Evolutionary conservation across 805 yeast genomes (phyloP), one percentile per base, ranked within the genome.

Genomic region (Sugiyamaella chiloensis): DNA sequence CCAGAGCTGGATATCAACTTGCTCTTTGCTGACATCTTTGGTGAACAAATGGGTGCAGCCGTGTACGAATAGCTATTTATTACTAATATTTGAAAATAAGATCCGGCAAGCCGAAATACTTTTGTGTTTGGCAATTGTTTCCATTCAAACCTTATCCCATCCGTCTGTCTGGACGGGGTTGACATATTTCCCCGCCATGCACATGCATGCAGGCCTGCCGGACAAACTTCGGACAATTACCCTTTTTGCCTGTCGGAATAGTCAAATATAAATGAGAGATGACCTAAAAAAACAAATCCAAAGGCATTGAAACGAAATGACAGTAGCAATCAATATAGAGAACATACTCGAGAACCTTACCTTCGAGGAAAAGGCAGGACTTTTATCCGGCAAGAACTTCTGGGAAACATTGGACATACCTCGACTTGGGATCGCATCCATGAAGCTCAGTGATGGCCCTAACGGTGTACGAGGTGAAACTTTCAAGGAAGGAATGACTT

Each of bases 381-480:
- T 73, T 12, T 40, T 66, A 24, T 11, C 41, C 21, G 47, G 47
- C 5, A 43, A 44, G 16, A 42, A 44, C 34, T 40, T 40, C 23
- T 44, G 47, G 47, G 45, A 35, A 14, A 44, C 47, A 9, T 14
- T n/a, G 9, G 47, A 20, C 11, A 24, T 44, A 12, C 39, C 51
- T 6, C 14, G 47, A 21, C 11, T 44, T 24, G 67, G 65, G 14
- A 58, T 78, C 39, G 81, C 80, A 1, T 61, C 73, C 0, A 49
- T 79, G 6, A 67, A 81, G 58, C 58, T 75, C 30, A 60, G 71
- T 20, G 85, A 80, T 60, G 85, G 85, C 16, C 85, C 85, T 37
- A 80, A 80, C 57, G 85, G 85, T 53, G 69, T 78, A 40, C 68
- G 84, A 51, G 85, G 85, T 19, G 77, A 80, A 19, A 70, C 65